Conservation (phyloP, 176 grass and related monocot genomes). For the Leersia perrieri region DNA sequence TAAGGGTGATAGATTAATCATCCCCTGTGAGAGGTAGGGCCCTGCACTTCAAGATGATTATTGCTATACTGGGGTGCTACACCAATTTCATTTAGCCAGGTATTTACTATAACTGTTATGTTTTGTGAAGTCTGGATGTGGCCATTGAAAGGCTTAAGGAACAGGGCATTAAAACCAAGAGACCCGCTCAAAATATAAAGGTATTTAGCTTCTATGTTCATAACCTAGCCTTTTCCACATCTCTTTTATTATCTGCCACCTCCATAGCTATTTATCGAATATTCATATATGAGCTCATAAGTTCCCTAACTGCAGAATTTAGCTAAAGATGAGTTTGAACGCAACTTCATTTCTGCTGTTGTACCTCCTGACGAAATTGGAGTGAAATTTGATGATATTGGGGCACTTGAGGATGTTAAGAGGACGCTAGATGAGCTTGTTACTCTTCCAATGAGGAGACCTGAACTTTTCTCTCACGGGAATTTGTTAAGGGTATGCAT, state of each 20-base stretch:
- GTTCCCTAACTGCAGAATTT: constrained; percentile 53
- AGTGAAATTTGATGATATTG: constrained; percentile 95
- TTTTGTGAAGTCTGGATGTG: constrained; percentile 72
- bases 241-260: constrained; percentile 7
- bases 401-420: constrained; percentile 91
- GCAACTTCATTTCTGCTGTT: constrained; percentile 84
- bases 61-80: constrained; percentile 19
- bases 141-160: constrained; percentile 74
- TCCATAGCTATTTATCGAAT: constrained; percentile 11
- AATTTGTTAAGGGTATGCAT: constrained; percentile 87
- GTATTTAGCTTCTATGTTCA: constrained; percentile 33
- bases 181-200: constrained; percentile 75
- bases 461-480: constrained; percentile 83
- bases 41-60: not conserved
- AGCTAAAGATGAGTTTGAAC: constrained; percentile 91
- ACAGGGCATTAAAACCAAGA: constrained; percentile 71
- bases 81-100: constrained; percentile 18
- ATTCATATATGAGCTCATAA: constrained; percentile 8
- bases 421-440: constrained; percentile 90
- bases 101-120: constrained; percentile 27
- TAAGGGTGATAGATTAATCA: constrained; percentile 63
- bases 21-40: constrained; percentile 94
- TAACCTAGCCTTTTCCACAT: constrained; percentile 16
- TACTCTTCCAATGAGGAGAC: constrained; percentile 91
- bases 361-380: constrained; percentile 91